Conservation (phyloP, 164 flowering plant genomes). For the Vitis riparia region DNA sequence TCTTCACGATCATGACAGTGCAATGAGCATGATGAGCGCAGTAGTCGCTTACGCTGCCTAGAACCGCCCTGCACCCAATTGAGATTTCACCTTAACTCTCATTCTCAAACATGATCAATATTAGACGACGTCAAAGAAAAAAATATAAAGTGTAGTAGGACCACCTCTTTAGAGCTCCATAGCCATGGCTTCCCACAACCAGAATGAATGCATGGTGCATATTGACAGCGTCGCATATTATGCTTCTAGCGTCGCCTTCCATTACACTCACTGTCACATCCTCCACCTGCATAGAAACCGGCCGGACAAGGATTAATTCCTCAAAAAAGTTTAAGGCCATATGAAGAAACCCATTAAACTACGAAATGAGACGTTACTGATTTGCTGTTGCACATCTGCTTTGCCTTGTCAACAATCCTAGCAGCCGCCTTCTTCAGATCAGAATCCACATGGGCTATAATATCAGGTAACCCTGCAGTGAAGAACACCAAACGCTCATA, state of each 20-base stretch:
- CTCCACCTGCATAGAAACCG: slow-evolving; percentile 21
- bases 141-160: no score
- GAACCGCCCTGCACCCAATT: slow-evolving; percentile 30
- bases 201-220: slow-evolving; percentile 34
- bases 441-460: slow-evolving; percentile 22
- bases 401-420: slow-evolving; percentile 26
- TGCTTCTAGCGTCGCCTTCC: slow-evolving; percentile 41
- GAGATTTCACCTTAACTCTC: no score
- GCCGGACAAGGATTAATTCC: no score
- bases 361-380: slow-evolving; percentile 14
- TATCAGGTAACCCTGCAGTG: slow-evolving; percentile 25
- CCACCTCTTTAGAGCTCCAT: slow-evolving; percentile 17
- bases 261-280: slow-evolving; percentile 21
- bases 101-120: no score
- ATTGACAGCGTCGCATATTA: slow-evolving; percentile 39
- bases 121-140: no score
- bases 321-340: no score
- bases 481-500: neutral
- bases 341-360: no score
- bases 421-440: slow-evolving; percentile 35
- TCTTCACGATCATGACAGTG: slow-evolving; percentile 54
- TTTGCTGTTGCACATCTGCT: slow-evolving; percentile 25
- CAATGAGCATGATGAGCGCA: slow-evolving; percentile 53
- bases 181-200: slow-evolving; percentile 43
- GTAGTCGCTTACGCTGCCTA: slow-evolving; percentile 51